These are phyloP conservation scores for Onygena corvina DNA, from an alignment of 2,329 filamentous ascomycete species.

Conservation along the genomic window DNA sequence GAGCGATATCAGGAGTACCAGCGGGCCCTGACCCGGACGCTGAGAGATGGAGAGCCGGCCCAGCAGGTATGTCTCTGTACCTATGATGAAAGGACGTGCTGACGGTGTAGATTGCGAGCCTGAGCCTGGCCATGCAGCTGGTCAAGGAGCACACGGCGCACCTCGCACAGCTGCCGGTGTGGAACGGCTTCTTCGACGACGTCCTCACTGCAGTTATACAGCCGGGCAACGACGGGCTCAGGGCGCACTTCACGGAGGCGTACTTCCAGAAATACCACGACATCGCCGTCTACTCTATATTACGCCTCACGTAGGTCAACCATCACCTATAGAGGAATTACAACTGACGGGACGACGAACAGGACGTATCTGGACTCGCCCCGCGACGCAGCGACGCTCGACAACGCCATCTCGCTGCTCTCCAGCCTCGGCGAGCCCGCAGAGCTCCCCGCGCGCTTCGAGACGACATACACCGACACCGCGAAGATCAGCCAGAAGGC, in stretches of 20 bases:
- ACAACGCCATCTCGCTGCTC: conserved; percentile 30
- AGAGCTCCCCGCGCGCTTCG: conserved; percentile 24
- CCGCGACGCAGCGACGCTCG: conserved; percentile 23
- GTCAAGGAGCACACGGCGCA: conserved; percentile 65
- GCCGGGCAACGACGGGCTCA: conserved; percentile 47
- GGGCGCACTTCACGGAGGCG: conserved; percentile 62
- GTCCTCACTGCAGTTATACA: conserved; percentile 53
- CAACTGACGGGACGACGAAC: not conserved
- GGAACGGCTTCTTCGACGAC: conserved; percentile 56
- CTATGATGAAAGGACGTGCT: not conserved
- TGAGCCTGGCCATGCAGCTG: conserved; percentile 72
- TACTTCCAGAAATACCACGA: conserved; percentile 74
- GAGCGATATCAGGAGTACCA: conserved; percentile 63
- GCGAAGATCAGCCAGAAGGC: conserved; percentile 46
- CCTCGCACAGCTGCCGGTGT: conserved; percentile 52
- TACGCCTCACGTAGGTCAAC: conserved; percentile 53
- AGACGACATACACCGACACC: conserved; percentile 31
- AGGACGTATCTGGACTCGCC: conserved; percentile 27
- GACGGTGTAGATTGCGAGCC: conserved; percentile 46
- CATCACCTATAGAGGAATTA: not conserved
- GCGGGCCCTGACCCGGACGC: conserved; percentile 46
- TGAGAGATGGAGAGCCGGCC: conserved; percentile 50
- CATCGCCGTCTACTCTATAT: conserved; percentile 70
- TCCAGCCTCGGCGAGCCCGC: conserved; percentile 56
- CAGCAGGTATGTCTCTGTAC: conserved; percentile 30